Percentiles rank a stretch among this genome's conserved stretches.
Conservation (phyloP, 108 stramenopile species). For the Cyclostephanos tholiformis region DNA sequence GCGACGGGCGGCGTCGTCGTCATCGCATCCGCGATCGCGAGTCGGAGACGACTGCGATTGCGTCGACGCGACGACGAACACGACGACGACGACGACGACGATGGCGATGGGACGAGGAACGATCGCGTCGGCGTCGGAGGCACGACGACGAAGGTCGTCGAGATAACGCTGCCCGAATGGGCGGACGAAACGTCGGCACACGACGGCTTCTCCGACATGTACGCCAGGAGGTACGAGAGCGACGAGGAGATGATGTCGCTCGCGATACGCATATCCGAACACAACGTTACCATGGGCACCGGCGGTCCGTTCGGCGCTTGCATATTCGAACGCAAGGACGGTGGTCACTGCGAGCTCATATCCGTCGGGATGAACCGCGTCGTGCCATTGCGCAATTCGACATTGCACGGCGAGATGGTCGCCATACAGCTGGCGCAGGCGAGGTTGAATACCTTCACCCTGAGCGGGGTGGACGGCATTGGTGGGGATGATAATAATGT, state of each 20-base stretch:
- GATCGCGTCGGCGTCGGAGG: background rate
- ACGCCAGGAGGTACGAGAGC: constrained; percentile 41
- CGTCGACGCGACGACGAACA: too few species aligned
- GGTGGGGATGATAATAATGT: constrained; percentile 12
- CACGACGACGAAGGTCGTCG: background rate
- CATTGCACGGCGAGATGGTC: constrained; percentile 85
- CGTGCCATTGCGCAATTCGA: constrained; percentile 75
- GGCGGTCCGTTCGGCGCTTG: constrained; percentile 87
- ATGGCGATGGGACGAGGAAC: too few species aligned
- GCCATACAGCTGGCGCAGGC: constrained; percentile 86
- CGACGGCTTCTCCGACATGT: background rate
- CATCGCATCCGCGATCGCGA: too few species aligned
- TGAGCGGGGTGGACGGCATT: constrained; percentile 32
- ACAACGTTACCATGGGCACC: constrained; percentile 67
- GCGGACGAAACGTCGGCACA: background rate
- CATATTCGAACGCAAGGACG: constrained; percentile 62
- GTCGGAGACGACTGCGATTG: too few species aligned
- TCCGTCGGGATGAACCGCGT: constrained; percentile 83
- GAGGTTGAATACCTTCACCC: constrained; percentile 57
- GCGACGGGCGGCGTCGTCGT: too few species aligned
- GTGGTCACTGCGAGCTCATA: constrained; percentile 42
- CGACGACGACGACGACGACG: too few species aligned
- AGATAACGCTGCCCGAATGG: constrained; percentile 1
- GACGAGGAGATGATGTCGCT: constrained; percentile 86
- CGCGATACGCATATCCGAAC: constrained; percentile 68